These are phyloP conservation scores for Noccaea caerulescens DNA, from an alignment of 345 rosid genomes.

Conservation along the genomic window DNA sequence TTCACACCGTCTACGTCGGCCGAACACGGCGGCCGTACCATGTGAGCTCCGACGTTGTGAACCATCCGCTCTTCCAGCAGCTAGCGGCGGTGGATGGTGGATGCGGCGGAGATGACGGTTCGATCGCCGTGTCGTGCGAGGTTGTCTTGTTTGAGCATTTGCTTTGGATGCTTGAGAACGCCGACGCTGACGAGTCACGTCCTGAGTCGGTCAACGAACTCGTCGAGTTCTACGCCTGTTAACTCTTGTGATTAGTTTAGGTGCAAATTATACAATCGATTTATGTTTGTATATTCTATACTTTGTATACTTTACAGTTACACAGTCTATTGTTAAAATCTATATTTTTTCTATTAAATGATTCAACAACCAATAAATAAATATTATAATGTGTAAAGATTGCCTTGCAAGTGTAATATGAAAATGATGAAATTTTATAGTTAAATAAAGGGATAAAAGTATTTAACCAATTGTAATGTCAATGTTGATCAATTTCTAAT, in stretches of 20 bases:
- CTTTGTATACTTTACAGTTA: conserved; percentile 32
- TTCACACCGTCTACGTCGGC: conserved; percentile 78
- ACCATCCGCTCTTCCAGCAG: conserved; percentile 55
- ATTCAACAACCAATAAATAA: conserved; percentile 14
- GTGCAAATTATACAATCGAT: conserved; percentile 10
- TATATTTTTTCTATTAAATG: neutral
- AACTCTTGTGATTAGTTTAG: conserved; percentile 33
- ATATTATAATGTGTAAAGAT: neutral
- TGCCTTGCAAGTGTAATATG: conserved; percentile 9
- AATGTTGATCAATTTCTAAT: conserved; percentile 2
- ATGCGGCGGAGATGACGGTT: conserved; percentile 46
- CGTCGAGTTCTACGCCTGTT: conserved; percentile 82
- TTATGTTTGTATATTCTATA: conserved; percentile 40
- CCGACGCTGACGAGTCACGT: conserved; percentile 67
- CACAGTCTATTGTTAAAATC: neutral
- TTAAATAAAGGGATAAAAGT: neutral
- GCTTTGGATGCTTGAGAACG: conserved; percentile 94
- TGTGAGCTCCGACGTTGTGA: conserved; percentile 58
- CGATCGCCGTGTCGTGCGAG: conserved; percentile 72
- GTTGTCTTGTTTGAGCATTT: conserved; percentile 94
- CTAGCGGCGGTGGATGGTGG: conserved; percentile 45
- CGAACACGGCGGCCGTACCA: conserved; percentile 76
- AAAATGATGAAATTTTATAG: neutral
- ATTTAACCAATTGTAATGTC: conserved; percentile 6
- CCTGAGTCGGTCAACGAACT: conserved; percentile 81